Percentiles rank a stretch among this genome's conserved stretches.
These are phyloP conservation scores for Achlya hypogyna DNA, from an alignment of 352 stramenopile genomes.

Conservation along the genomic window DNA sequence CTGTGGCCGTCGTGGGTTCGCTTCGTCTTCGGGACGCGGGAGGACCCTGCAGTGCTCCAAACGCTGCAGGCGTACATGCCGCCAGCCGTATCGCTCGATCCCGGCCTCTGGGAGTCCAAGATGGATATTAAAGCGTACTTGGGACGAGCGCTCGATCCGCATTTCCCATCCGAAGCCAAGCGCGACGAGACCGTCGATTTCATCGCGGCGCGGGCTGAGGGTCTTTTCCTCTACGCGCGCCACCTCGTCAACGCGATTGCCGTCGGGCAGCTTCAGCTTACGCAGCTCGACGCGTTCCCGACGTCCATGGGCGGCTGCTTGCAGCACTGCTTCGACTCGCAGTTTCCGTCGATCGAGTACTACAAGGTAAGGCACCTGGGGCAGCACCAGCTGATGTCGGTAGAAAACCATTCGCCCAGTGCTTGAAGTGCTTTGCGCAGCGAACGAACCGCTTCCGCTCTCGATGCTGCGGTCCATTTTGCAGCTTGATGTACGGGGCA, in stretches of 20 bases:
- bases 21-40: constrained; percentile 46
- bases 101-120: neutral
- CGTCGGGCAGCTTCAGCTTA: constrained; percentile 35
- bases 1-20: constrained; percentile 55
- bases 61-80: constrained; percentile 41
- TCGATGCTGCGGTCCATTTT: constrained; percentile 39
- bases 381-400: neutral
- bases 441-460: constrained; percentile 46
- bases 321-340: constrained; percentile 57
- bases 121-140: neutral
- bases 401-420: constrained; percentile 25
- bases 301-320: constrained; percentile 56
- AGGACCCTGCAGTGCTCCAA: constrained; percentile 38
- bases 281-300: constrained; percentile 45
- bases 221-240: constrained; percentile 60
- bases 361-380: no score
- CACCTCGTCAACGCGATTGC: constrained; percentile 59
- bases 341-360: constrained; percentile 37
- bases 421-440: constrained; percentile 54
- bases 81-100: constrained; percentile 20
- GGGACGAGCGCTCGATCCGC: neutral
- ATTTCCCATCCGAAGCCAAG: neutral
- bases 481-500: constrained; percentile 21
- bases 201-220: constrained; percentile 11
- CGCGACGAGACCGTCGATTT: neutral